Base-by-base conservation (phyloP, 495 filamentous ascomycete species). In the Oidiodendron maius region DNA sequence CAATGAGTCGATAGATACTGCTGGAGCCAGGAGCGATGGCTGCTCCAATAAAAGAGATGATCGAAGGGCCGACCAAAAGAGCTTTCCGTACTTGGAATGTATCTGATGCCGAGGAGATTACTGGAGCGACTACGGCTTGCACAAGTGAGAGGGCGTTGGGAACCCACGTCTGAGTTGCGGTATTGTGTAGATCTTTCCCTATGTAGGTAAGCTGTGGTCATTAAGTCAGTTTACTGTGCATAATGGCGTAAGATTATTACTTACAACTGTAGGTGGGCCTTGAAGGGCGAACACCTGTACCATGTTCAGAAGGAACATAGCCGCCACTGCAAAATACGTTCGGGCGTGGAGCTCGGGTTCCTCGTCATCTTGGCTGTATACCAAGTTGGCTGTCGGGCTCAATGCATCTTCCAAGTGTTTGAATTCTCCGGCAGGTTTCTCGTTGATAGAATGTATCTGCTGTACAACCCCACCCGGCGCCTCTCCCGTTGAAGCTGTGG, bases 51-150 rank as follows among this genome's bases (percentile, higher is more conserved):
- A 48, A 62, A 25, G 62, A 61, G 11, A 62, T n/a, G 5, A 65
- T 41, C 16, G 53, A 59, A 15, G 57, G 52, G 37, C 54, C 39
- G 23, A 66, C 59, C 13, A 66, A 58, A 34, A 65, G 56, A 23
- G 38, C 57, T 35, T 63, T 65, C 1, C 64, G 62, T 3, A 56
- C 59, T 61, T 62, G 64, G 48, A 62, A 64, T 23, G 40, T 43
- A 37, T 66, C 64, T 35, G 61, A 57, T 0, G 62, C 62, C 25
- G 64, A 62, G 11, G 61, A 59, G 11, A 62, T 48, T 39, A 61
- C 57, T 25, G 61, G 61, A 11, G 57, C 57, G 8, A 63, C 42
- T 10, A 64, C 61, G 15, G 61, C 62, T 12, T 58, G 58, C 12
- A 63, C 28, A 30, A 64, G 60, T 37, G 57, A 52, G 30, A 64